Percentiles rank a stretch among this genome's conserved stretches.
Conservation (phyloP, 306 rosid genomes). For the Cucumis sativus region Cucumber_9930_V3 NC_026656.2:14398001-14398500, state of each 20-base stretch:
- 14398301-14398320: constrained; percentile 49
- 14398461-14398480: constrained; percentile 80
- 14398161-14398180: background rate
- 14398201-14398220: constrained; percentile 21
- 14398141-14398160: background rate
- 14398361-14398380: constrained; percentile 1
- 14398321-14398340: background rate
- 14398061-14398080: background rate
- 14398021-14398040: background rate
- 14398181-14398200: constrained; percentile 11
- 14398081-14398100: background rate
- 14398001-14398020: background rate
- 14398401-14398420: constrained; percentile 90
- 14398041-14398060: background rate
- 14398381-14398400: constrained; percentile 58
- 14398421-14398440: constrained; percentile 98
- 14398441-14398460: constrained; percentile 84
- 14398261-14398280: constrained; percentile 85
- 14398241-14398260: constrained; percentile 64
- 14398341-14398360: background rate
- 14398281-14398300: constrained; percentile 95
- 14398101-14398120: background rate
- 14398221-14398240: constrained; percentile 76
- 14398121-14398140: background rate
- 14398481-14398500: constrained; percentile 98